Evolutionary conservation across 163 green algal species (phyloP).

Genomic region (Chlorella variabilis): DNA sequence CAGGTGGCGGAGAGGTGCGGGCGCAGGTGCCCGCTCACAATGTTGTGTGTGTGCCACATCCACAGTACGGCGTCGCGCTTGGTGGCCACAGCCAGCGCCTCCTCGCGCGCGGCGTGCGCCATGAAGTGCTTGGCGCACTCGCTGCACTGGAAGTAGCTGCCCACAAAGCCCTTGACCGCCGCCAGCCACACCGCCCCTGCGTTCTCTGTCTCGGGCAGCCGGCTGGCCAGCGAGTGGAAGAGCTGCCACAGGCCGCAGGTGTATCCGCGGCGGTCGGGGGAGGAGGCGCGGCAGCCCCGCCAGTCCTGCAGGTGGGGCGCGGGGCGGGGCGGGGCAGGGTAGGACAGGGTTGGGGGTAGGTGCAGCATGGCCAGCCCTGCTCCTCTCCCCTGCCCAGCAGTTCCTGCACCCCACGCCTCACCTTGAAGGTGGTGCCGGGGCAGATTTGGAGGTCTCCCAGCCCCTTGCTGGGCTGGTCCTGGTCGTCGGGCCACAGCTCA

Average conservation of each 20-base stretch:
- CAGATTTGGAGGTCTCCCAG: slow-evolving; percentile 24
- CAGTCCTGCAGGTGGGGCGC: slow-evolving; percentile 36
- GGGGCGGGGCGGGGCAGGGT: not conserved
- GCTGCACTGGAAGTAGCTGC: slow-evolving; percentile 79
- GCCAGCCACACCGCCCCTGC: slow-evolving; percentile 51
- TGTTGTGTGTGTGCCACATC: slow-evolving; percentile 80
- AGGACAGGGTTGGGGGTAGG: too few relatives aligned
- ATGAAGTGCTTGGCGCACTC: slow-evolving; percentile 81
- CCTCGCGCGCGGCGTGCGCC: slow-evolving; percentile 47
- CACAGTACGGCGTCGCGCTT: slow-evolving; percentile 71
- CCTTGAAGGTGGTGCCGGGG: slow-evolving; percentile 21
- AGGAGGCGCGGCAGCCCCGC: slow-evolving; percentile 60
- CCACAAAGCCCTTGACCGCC: slow-evolving; percentile 65
- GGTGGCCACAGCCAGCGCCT: slow-evolving; percentile 55
- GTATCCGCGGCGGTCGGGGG: slow-evolving; percentile 69
- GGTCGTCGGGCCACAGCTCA: slow-evolving; percentile 37
- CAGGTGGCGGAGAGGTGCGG: too few relatives aligned
- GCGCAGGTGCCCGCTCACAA: slow-evolving; percentile 46
- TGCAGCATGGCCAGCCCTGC: too few relatives aligned
- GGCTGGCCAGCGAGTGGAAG: slow-evolving; percentile 73
- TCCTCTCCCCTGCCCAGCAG: too few relatives aligned
- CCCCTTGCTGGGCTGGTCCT: not conserved
- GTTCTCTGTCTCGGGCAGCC: slow-evolving; percentile 38
- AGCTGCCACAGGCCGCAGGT: slow-evolving; percentile 88
- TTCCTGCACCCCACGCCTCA: not conserved